These are phyloP conservation scores for Nitzschia inconspicua DNA, from an alignment of 108 stramenopile genomes.

Conservation along the genomic window DNA sequence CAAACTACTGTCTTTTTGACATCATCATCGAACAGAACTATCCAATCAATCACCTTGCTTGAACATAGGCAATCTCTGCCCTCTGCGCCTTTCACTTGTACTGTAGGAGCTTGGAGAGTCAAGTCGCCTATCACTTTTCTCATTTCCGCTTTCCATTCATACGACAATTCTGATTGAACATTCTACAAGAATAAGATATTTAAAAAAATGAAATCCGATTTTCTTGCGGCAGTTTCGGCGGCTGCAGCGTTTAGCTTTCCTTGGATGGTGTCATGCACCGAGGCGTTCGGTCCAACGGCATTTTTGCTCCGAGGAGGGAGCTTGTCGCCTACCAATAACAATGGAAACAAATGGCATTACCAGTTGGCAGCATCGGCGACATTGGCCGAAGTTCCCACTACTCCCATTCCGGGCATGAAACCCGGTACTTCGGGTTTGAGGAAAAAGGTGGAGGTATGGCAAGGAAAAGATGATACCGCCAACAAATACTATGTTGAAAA, in stretches of 20 bases:
- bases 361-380: conserved; percentile 9
- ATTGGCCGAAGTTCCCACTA: conserved; percentile 43
- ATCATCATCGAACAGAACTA: too few relatives aligned
- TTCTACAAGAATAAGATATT: background rate
- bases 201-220: conserved; percentile 11
- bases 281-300: conserved; percentile 23
- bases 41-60: conserved; percentile 1
- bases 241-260: conserved; percentile 13
- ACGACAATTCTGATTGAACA: too few relatives aligned
- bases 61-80: background rate
- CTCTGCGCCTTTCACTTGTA: too few relatives aligned
- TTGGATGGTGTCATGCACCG: conserved; percentile 19
- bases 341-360: background rate
- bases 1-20: too few relatives aligned
- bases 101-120: too few relatives aligned
- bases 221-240: conserved; percentile 10
- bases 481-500: conserved; percentile 89
- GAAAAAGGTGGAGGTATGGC: conserved; percentile 92
- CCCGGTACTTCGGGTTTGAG: conserved; percentile 96
- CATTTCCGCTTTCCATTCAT: too few relatives aligned
- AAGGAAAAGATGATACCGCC: conserved; percentile 44
- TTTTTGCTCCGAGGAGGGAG: conserved; percentile 2
- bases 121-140: too few relatives aligned
- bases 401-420: conserved; percentile 82
- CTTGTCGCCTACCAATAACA: background rate